Percentiles rank a stretch among this genome's conserved stretches.
Conservation (phyloP, 192 early-diverging fungal species). For the Backusella australiensis region DNA sequence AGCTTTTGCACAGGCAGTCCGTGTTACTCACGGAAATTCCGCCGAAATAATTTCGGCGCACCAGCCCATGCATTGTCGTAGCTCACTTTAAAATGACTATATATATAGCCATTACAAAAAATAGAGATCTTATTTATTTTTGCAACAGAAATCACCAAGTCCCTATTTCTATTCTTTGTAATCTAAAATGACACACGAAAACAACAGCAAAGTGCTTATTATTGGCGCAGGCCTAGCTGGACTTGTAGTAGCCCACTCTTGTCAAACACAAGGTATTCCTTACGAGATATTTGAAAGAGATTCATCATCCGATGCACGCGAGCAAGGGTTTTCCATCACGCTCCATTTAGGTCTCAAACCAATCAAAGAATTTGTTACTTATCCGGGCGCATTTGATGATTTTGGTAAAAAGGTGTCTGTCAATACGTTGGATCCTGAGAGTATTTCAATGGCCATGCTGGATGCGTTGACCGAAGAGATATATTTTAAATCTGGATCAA, state of each 20-base stretch:
- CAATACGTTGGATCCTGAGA: not conserved
- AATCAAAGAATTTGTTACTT: not conserved
- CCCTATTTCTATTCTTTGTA: not conserved
- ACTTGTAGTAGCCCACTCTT: slow-evolving; percentile 7
- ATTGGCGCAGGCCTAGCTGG: slow-evolving; percentile 21
- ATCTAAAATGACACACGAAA: not conserved
- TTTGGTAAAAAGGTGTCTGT: slow-evolving; percentile 5
- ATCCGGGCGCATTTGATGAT: not conserved
- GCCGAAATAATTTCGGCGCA: too few species aligned
- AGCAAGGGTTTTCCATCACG: not conserved
- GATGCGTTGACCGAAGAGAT: not conserved
- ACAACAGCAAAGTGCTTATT: slow-evolving; percentile 18
- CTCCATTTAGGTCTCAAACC: not conserved
- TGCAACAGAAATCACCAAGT: not conserved
- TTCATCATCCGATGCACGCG: not conserved
- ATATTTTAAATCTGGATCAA: not conserved
- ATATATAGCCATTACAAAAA: too few species aligned
- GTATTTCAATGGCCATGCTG: not conserved
- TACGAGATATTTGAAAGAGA: slow-evolving; percentile 25
- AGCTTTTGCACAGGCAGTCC: too few species aligned
- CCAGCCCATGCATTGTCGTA: too few species aligned
- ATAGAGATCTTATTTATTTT: not conserved
- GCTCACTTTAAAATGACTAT: too few species aligned
- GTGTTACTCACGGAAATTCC: too few species aligned
- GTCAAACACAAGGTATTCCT: slow-evolving; percentile 15